These are phyloP conservation scores for Hyaloperonospora arabidopsidis DNA, from an alignment of 352 stramenopile genomes.

Conservation along the genomic window DNA sequence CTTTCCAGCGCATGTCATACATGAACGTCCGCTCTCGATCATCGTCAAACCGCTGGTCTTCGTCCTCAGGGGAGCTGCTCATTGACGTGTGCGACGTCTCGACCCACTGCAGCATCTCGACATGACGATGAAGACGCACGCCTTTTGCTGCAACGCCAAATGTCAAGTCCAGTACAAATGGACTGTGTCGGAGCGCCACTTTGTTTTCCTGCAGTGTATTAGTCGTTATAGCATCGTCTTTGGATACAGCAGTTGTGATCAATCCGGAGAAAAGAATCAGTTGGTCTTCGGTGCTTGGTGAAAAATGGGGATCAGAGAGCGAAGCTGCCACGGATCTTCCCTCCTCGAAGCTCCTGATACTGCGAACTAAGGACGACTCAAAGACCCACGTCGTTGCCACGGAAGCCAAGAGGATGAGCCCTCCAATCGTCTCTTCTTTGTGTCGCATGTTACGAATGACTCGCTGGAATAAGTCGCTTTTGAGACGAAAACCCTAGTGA, in stretches of 20 bases:
- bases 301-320: conserved; percentile 20
- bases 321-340: conserved; percentile 26
- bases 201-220: conserved; percentile 8
- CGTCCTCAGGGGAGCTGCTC: conserved; percentile 33
- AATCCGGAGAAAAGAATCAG: conserved; percentile 42
- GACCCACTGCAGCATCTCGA: conserved; percentile 82
- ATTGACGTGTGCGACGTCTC: conserved; percentile 59
- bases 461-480: too few species aligned
- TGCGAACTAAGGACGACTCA: conserved; percentile 46
- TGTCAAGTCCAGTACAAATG: conserved; percentile 48
- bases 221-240: not conserved
- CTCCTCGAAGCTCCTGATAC: conserved; percentile 45
- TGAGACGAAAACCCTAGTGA: too few species aligned
- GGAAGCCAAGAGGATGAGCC: conserved; percentile 40
- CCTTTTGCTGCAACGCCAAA: conserved; percentile 65
- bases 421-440: conserved; percentile 40
- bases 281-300: conserved; percentile 18
- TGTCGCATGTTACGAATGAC: conserved; percentile 5
- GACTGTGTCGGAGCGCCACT: conserved; percentile 21
- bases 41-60: conserved; percentile 39
- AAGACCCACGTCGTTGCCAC: conserved; percentile 44
- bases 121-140: conserved; percentile 47
- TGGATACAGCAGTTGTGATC: conserved; percentile 34
- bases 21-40: conserved; percentile 61
- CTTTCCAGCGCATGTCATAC: conserved; percentile 58